Conservation (phyloP, 495 filamentous ascomycete genomes). For the Oidiodendron maius region DNA sequence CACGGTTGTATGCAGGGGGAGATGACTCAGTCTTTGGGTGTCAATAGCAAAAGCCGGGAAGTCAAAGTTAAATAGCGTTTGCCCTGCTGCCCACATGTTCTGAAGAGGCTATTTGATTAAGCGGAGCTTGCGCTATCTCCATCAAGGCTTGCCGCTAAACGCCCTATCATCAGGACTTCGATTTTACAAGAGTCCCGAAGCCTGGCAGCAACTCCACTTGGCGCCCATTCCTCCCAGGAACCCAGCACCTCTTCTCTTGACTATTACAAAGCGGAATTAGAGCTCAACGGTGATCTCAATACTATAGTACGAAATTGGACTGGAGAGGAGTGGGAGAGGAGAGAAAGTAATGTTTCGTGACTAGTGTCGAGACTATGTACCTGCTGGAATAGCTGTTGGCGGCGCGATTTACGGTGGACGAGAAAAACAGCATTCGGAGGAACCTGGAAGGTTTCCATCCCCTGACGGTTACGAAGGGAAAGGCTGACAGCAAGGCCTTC, state of each 20-base stretch:
- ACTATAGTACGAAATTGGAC: conserved; percentile 76
- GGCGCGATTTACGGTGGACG: conserved; percentile 78
- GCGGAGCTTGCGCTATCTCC: conserved; percentile 22
- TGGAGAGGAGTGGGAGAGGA: conserved; percentile 74
- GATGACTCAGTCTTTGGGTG: too few relatives aligned
- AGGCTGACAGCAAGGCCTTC: conserved; percentile 86
- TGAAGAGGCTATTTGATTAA: too few relatives aligned
- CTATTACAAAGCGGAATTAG: conserved; percentile 75
- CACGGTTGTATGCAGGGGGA: too few relatives aligned
- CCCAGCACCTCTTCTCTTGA: conserved; percentile 84
- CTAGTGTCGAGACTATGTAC: conserved; percentile 93
- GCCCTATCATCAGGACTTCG: conserved; percentile 75
- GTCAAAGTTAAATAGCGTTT: too few relatives aligned
- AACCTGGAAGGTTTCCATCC: conserved; percentile 92
- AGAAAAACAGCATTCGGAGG: conserved; percentile 94
- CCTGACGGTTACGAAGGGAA: conserved; percentile 84
- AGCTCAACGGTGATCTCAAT: conserved; percentile 78
- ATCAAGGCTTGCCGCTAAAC: conserved; percentile 37
- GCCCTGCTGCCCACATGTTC: too few relatives aligned
- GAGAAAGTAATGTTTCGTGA: conserved; percentile 82
- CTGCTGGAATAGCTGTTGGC: conserved; percentile 84
- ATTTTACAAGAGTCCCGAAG: conserved; percentile 57
- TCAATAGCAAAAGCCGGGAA: too few relatives aligned
- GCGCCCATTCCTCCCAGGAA: conserved; percentile 27
- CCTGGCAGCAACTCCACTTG: conserved; percentile 35